Evolutionary conservation across 2,329 filamentous ascomycete species (phyloP).

Genomic region (Thermomyces lanuginosus): DNA sequence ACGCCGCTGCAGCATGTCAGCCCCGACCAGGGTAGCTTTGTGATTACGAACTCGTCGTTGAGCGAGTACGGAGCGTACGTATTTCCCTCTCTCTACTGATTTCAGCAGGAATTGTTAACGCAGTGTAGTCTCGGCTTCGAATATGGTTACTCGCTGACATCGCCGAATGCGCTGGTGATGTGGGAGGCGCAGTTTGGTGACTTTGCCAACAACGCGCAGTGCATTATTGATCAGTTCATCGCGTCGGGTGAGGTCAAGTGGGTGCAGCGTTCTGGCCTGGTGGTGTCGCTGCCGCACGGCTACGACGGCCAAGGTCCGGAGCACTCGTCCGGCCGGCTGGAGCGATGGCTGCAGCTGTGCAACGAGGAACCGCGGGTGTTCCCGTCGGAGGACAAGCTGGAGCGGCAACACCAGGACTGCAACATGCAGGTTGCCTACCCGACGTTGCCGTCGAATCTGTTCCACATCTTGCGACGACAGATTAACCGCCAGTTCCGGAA

Average conservation of each 20-base stretch:
- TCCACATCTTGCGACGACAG: constrained; percentile 90
- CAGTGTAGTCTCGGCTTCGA: constrained; percentile 77
- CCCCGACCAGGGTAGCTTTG: constrained; percentile 86
- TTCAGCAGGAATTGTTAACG: constrained; percentile 1
- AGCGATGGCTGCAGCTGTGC: constrained; percentile 90
- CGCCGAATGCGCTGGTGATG: constrained; percentile 92
- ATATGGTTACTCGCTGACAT: constrained; percentile 95
- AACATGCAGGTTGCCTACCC: constrained; percentile 98
- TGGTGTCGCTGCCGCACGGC: constrained; percentile 91
- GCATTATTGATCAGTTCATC: constrained; percentile 97
- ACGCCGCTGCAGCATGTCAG: constrained; percentile 79
- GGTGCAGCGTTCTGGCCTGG: constrained; percentile 92
- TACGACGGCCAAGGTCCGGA: constrained; percentile 97
- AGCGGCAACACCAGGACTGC: constrained; percentile 96
- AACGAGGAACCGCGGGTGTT: constrained; percentile 95
- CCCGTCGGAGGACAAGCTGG: constrained; percentile 73
- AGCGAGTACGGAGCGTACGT: constrained; percentile 51
- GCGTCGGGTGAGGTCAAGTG: constrained; percentile 96
- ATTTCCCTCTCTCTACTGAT: not conserved
- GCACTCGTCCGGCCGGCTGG: constrained; percentile 92
- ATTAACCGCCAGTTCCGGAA: constrained; percentile 99
- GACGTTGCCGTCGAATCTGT: constrained; percentile 89
- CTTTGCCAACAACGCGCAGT: constrained; percentile 98
- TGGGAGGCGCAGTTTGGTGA: constrained; percentile 99
- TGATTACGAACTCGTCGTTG: constrained; percentile 89